Evolutionary conservation across 2,329 filamentous ascomycete genomes (phyloP).

Genomic region (Thelonectria blattea): DNA sequence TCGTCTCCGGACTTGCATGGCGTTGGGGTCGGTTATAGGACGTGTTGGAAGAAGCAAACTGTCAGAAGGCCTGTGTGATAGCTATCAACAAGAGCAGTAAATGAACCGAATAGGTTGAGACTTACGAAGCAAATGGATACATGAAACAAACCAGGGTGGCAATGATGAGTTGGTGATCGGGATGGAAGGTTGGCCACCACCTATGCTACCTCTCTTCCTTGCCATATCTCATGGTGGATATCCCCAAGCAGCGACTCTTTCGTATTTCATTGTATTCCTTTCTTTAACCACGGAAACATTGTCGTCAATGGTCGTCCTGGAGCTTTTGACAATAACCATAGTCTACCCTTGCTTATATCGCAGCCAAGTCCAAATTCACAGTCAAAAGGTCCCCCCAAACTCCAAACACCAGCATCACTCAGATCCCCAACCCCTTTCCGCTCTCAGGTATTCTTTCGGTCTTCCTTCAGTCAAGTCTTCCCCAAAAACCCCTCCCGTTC

Average conservation of each 20-base stretch:
- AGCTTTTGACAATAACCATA: not conserved
- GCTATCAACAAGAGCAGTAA: not conserved
- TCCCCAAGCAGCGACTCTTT: too few relatives aligned
- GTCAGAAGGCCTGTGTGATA: too few relatives aligned
- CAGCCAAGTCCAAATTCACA: not conserved
- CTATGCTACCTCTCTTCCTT: too few relatives aligned
- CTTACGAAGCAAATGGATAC: not conserved
- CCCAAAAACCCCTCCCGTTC: slow-evolving; percentile 87
- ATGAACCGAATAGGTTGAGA: not conserved
- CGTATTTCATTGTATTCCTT: too few relatives aligned
- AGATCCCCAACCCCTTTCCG: slow-evolving; percentile 2
- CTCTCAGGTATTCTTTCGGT: too few relatives aligned
- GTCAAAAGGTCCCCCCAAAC: not conserved
- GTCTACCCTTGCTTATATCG: not conserved
- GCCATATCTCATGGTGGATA: too few relatives aligned
- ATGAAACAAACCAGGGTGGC: not conserved
- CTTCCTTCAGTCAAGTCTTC: too few relatives aligned
- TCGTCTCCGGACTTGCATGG: not conserved
- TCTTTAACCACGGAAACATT: too few relatives aligned
- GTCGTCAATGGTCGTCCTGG: too few relatives aligned
- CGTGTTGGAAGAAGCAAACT: not conserved
- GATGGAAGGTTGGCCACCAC: too few relatives aligned
- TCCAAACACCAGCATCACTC: not conserved
- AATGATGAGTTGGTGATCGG: too few relatives aligned
- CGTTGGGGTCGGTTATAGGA: not conserved